Percentiles rank a stretch among this genome's conserved stretches.
Conservation (phyloP, 2,329 filamentous ascomycete species). For the Sporothrix curviconia region DNA sequence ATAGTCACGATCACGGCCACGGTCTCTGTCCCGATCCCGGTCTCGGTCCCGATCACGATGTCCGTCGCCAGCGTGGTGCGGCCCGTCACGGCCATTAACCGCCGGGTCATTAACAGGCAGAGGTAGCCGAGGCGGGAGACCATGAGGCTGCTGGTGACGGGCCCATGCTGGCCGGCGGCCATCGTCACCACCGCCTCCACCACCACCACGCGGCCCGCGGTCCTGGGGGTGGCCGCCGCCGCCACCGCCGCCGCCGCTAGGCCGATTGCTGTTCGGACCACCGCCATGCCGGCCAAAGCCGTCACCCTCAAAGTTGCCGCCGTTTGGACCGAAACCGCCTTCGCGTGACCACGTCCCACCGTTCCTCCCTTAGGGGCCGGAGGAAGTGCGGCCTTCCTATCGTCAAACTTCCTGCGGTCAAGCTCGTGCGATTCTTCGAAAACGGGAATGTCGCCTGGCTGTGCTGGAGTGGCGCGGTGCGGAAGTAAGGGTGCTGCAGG, state of each 20-base stretch:
- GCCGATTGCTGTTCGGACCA: conserved; percentile 39
- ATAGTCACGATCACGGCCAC: conserved; percentile 16
- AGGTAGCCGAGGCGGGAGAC: conserved; percentile 45
- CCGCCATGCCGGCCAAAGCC: conserved; percentile 46
- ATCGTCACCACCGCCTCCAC: conserved; percentile 33
- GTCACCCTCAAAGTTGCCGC: conserved; percentile 43
- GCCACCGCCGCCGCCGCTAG: neutral
- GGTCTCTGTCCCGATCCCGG: conserved; percentile 29
- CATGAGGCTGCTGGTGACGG: conserved; percentile 39
- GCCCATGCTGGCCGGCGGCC: conserved; percentile 47
- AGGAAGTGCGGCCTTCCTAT: conserved; percentile 74
- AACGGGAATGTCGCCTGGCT: conserved; percentile 76
- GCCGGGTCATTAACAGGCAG: conserved; percentile 35
- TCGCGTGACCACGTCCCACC: conserved; percentile 64
- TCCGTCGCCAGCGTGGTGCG: conserved; percentile 38
- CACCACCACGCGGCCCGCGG: conserved; percentile 24
- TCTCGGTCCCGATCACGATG: conserved; percentile 31
- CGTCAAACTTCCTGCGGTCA: conserved; percentile 85
- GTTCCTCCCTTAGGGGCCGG: conserved; percentile 88
- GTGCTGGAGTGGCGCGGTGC: conserved; percentile 65
- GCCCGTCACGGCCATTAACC: conserved; percentile 29
- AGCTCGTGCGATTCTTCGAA: conserved; percentile 96
- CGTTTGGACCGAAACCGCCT: conserved; percentile 40
- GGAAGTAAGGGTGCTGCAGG: conserved; percentile 87
- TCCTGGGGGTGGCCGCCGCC: neutral